A percentile compares a stretch with the other conserved stretches of the same genome.
These are phyloP conservation scores for Annulohypoxylon maeteangense DNA, from an alignment of 495 filamentous ascomycete genomes.

Conservation along the genomic window DNA sequence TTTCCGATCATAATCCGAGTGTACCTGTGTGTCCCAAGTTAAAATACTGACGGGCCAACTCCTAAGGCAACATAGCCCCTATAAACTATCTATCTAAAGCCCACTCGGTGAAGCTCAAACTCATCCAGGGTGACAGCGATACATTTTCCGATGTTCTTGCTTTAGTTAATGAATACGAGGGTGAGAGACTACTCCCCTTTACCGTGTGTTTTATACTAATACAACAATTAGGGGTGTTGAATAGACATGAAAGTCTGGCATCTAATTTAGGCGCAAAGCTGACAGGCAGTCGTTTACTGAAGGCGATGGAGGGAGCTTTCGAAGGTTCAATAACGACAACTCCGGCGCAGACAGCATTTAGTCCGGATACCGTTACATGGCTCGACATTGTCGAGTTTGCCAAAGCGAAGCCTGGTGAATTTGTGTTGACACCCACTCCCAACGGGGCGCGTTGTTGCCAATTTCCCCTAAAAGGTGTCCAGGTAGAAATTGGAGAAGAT, in stretches of 20 bases:
- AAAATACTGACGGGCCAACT: slow-evolving; percentile 32
- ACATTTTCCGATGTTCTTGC: slow-evolving; percentile 63
- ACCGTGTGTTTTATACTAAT: slow-evolving; percentile 24
- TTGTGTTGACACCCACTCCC: slow-evolving; percentile 74
- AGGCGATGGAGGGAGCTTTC: slow-evolving; percentile 86
- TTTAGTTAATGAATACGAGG: slow-evolving; percentile 80
- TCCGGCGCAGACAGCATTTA: slow-evolving; percentile 53
- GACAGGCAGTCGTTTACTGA: slow-evolving; percentile 81
- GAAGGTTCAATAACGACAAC: slow-evolving; percentile 80
- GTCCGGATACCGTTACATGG: slow-evolving; percentile 76
- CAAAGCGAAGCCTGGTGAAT: slow-evolving; percentile 80
- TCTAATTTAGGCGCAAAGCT: slow-evolving; percentile 86
- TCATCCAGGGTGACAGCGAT: slow-evolving; percentile 58
- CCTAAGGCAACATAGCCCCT: slow-evolving; percentile 63
- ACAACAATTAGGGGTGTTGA: slow-evolving; percentile 68
- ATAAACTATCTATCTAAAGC: slow-evolving; percentile 79
- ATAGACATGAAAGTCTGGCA: slow-evolving; percentile 86
- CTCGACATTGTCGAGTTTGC: slow-evolving; percentile 88
- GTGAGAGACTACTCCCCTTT: slow-evolving; percentile 37
- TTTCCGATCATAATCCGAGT: slow-evolving; percentile 5
- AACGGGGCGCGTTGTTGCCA: slow-evolving; percentile 75
- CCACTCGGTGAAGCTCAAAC: slow-evolving; percentile 51
- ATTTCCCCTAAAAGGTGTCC: slow-evolving; percentile 81
- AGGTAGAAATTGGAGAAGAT: slow-evolving; percentile 87
- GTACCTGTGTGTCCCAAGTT: background rate